Conservation (phyloP, 768 basidiomycete genomes). For the Cystobasidium ongulense region DNA sequence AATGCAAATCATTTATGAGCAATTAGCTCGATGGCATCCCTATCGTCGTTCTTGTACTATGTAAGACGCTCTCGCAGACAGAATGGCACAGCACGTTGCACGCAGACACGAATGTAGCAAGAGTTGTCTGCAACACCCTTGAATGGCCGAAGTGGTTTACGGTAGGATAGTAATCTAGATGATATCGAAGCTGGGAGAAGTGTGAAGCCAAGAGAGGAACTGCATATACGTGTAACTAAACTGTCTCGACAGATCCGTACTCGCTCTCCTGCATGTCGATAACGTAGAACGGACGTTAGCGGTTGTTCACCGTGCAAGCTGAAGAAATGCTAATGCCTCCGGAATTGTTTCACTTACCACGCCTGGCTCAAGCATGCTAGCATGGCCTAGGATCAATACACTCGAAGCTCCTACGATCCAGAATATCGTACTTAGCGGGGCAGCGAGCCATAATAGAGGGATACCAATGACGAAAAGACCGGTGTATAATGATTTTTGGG, state of each 20-base stretch:
- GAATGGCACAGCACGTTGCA: too few relatives aligned
- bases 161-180: background rate
- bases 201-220: background rate
- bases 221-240: background rate
- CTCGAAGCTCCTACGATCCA: constrained; percentile 85
- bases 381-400: constrained; percentile 76
- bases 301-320: background rate
- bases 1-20: too few relatives aligned
- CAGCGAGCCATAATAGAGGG: constrained; percentile 63
- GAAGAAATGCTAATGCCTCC: too few relatives aligned
- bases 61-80: too few relatives aligned
- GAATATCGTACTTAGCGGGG: constrained; percentile 62
- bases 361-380: constrained; percentile 81
- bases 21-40: too few relatives aligned
- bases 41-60: too few relatives aligned
- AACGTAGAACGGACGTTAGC: background rate
- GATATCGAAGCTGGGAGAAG: background rate
- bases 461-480: constrained; percentile 85
- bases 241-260: constrained; percentile 25
- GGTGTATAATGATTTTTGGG: constrained; percentile 81
- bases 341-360: constrained; percentile 49
- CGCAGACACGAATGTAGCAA: too few relatives aligned
- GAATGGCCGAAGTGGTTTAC: background rate
- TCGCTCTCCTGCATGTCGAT: constrained; percentile 23
- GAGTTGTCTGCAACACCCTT: too few relatives aligned